Evolutionary conservation across 352 stramenopile genomes (phyloP).

Genomic region (Aphanomyces astaci): DNA sequence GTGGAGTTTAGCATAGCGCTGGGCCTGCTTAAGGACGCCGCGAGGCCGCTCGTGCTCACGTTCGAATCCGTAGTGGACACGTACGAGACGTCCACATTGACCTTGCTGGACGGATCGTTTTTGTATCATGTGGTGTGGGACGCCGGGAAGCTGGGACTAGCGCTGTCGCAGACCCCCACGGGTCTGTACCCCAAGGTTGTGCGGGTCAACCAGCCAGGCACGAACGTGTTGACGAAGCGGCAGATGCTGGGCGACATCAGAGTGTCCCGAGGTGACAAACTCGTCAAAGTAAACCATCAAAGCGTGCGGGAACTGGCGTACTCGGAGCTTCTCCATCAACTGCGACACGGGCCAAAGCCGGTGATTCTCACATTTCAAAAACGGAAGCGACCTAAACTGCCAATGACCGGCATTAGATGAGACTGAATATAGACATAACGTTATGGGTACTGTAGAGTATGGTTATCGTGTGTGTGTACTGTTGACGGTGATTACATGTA

Average conservation of each 20-base stretch:
- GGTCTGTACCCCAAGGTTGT: background rate
- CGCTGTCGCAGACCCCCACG: background rate
- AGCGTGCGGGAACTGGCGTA: conserved; percentile 5
- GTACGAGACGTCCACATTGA: conserved; percentile 25
- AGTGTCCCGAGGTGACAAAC: conserved; percentile 5
- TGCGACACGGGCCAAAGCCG: conserved; percentile 4
- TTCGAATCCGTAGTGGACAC: conserved; percentile 4
- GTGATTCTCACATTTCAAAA: conserved; percentile 16
- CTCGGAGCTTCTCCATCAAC: background rate
- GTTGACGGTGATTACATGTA: too few relatives aligned
- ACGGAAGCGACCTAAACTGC: conserved; percentile 8
- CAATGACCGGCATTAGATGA: background rate
- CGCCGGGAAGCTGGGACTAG: background rate
- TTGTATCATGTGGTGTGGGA: conserved; percentile 51
- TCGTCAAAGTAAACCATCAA: conserved; percentile 21
- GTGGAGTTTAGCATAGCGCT: conserved; percentile 11
- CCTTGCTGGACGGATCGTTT: conserved; percentile 65
- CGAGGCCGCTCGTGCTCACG: conserved; percentile 7
- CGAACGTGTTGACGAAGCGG: background rate
- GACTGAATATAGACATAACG: too few relatives aligned
- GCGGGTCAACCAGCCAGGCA: background rate
- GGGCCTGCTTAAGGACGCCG: background rate
- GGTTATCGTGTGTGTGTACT: too few relatives aligned
- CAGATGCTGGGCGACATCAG: background rate
- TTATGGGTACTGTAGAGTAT: too few relatives aligned